phyloP scores from a whole-genome alignment of 768 basidiomycete genomes.

The Pleurotus salmoneostramineus region DNA sequence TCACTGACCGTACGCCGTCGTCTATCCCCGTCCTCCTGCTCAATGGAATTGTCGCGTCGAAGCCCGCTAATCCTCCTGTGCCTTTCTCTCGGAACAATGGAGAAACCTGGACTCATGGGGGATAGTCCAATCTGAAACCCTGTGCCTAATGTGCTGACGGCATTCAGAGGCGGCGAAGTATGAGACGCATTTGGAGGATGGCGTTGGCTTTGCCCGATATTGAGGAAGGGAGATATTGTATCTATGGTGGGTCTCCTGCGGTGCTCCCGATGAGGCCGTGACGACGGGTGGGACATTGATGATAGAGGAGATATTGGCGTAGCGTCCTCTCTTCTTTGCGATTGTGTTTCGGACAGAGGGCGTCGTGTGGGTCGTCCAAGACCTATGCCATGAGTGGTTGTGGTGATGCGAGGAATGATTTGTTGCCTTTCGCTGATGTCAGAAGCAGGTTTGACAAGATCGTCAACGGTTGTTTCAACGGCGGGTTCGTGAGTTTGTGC shows the following conservation, averaged over 20 bases:
- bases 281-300: background rate
- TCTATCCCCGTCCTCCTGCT: conserved; percentile 14
- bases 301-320: background rate
- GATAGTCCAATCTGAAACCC: conserved; percentile 78
- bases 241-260: conserved; percentile 5
- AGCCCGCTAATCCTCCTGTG: conserved; percentile 38
- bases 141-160: conserved; percentile 34
- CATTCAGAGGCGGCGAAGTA: conserved; percentile 25
- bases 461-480: background rate
- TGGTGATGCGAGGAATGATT: background rate
- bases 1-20: conserved; percentile 52
- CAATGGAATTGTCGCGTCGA: conserved; percentile 18
- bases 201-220: conserved; percentile 7
- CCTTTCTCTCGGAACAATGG: conserved; percentile 54
- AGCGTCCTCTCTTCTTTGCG: background rate
- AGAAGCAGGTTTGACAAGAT: conserved; percentile 1
- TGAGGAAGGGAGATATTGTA: background rate
- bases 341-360: background rate
- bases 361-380: background rate
- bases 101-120: conserved; percentile 75
- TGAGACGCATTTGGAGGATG: conserved; percentile 16
- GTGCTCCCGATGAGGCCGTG: background rate
- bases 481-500: background rate
- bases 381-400: background rate
- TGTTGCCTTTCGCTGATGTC: background rate